Evolutionary conservation across 352 stramenopile genomes (phyloP).

Genomic region (Salisapilia sapeloensis): DNA sequence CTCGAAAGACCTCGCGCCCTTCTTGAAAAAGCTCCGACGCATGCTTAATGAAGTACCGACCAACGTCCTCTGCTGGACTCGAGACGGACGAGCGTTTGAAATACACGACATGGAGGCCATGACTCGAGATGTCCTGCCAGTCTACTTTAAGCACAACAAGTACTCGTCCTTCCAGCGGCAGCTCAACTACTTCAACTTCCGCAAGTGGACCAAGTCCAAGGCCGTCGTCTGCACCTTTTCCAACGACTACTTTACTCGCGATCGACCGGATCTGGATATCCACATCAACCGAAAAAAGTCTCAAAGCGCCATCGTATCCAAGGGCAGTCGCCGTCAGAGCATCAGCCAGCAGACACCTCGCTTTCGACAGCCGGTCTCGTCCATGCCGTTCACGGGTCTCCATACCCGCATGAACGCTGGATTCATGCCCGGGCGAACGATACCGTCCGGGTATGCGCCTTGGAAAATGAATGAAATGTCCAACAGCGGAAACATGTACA

Average conservation of each 20-base stretch:
- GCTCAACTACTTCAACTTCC: conserved; percentile 72
- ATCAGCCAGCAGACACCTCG: too few species aligned
- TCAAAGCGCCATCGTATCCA: too few species aligned
- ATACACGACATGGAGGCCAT: conserved; percentile 65
- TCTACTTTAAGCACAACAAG: conserved; percentile 78
- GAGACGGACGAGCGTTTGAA: conserved; percentile 53
- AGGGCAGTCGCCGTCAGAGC: too few species aligned
- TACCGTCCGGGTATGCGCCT: too few species aligned
- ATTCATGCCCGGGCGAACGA: too few species aligned
- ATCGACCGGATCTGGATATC: conserved; percentile 31
- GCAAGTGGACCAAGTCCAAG: conserved; percentile 67
- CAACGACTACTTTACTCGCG: conserved; percentile 46
- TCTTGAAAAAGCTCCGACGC: conserved; percentile 5
- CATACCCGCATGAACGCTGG: too few species aligned
- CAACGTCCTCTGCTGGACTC: conserved; percentile 25
- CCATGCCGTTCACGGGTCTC: too few species aligned
- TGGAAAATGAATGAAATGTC: too few species aligned
- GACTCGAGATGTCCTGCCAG: conserved; percentile 44
- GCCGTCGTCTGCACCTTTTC: conserved; percentile 58
- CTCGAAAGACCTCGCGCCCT: conserved; percentile 7
- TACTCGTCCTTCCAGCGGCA: conserved; percentile 80
- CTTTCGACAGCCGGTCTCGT: too few species aligned
- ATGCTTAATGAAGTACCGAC: conserved; percentile 3
- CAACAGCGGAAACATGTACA: too few species aligned
- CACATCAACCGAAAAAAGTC: conserved; percentile 59